Evolutionary conservation across 176 grass and related monocot genomes (phyloP), one percentile per base, ranked within the genome.

Genomic region (Hordeum marinum): DNA sequence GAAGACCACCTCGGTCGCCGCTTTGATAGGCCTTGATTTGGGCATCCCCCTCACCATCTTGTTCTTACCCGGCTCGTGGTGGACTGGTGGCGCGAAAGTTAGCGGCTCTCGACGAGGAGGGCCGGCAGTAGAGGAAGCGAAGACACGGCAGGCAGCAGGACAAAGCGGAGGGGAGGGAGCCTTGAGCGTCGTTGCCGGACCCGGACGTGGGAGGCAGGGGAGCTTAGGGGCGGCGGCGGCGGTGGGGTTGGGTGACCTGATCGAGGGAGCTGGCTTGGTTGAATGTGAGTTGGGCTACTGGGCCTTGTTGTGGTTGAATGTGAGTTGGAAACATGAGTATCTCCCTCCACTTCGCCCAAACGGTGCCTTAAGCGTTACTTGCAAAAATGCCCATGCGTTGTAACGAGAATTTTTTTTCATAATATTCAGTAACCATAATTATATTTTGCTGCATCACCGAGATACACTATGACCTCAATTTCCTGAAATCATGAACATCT

Each of bases 21-120:
- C 80, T 62, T 79, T 67, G 37, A 18, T 80, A 2, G 80, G 89
- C 9, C 45, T 87, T 3, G 84, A 77, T 75, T 83, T 87, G 26
- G 75, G 84, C 79, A 76, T 84, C 67, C 68, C 75, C 46, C 83
- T 90, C 80, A 90, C 88, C 88, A 90, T 90, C 42, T 21, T 34
- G 32, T 34, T 79, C 58, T 80, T 18, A 20, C 63, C 46, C 52
- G 77, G 11, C 42, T 59, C n/a, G 71, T 10, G 42, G 71, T n/a
- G n/a, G n/a, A n/a, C n/a, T n/a, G n/a, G n/a, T 32, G 27, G 15
- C 26, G 45, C 26, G 5, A 48, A 76, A 76, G 17, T 54, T 11
- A 55, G 73, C 4, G 74, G n/a, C 23, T 40, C 10, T 42, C 21
- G 17, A 27, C 4, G 72, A 52, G 73, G 7, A 18, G 39, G 31